Evolutionary conservation across 495 filamentous ascomycete species (phyloP).

Genomic region (Penicillium dipodomyicola): DNA sequence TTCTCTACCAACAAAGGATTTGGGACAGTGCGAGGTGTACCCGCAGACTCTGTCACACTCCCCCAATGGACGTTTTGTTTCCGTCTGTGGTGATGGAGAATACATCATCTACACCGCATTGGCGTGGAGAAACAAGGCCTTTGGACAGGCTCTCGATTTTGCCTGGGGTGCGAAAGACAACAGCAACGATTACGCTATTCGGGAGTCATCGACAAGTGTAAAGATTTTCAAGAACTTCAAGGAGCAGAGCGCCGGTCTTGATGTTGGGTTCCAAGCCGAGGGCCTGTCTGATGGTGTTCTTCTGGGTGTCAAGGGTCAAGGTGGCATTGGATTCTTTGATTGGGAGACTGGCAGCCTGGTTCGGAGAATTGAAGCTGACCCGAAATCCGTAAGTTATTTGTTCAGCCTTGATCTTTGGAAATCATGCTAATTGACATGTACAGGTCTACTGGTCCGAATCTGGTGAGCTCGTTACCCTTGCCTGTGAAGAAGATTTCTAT

Average conservation of each 20-base stretch:
- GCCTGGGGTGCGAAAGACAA: conserved; percentile 97
- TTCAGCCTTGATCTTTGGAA: conserved; percentile 6
- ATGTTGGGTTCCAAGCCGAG: conserved; percentile 95
- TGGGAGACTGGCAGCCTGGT: conserved; percentile 90
- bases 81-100: conserved; percentile 95
- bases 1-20: conserved; percentile 83
- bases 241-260: conserved; percentile 81
- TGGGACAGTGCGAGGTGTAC: conserved; percentile 95
- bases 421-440: conserved; percentile 11
- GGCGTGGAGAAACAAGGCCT: conserved; percentile 96
- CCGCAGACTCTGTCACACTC: conserved; percentile 91
- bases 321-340: conserved; percentile 93
- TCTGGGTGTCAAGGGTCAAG: conserved; percentile 92
- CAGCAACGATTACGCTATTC: conserved; percentile 96
- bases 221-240: conserved; percentile 98
- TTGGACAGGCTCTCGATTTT: conserved; percentile 92
- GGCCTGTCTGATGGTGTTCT: conserved; percentile 86
- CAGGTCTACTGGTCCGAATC: conserved; percentile 97
- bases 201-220: conserved; percentile 87
- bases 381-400: conserved; percentile 57
- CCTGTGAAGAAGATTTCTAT: conserved; percentile 94
- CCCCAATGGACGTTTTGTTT: conserved; percentile 96
- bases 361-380: conserved; percentile 93
- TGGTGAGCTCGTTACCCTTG: conserved; percentile 88
- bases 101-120: conserved; percentile 98